phyloP scores from a whole-genome alignment of 78 protist species.

The Emiliania huxleyi region DNA sequence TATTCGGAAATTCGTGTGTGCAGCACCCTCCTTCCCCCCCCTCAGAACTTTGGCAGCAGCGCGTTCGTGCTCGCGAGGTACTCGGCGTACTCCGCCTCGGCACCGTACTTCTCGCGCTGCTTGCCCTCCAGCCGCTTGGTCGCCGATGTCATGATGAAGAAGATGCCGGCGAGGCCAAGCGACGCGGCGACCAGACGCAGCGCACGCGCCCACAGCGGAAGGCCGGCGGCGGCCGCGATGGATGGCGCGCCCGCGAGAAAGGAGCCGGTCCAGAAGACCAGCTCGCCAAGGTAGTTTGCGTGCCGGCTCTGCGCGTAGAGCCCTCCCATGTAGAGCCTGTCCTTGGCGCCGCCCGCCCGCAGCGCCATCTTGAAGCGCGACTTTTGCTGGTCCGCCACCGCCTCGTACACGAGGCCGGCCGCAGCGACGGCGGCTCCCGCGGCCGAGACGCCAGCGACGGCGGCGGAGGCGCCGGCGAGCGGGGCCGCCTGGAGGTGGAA shows the following conservation, averaged over 20 bases:
- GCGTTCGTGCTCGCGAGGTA: too few species aligned
- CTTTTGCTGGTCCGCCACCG: background rate
- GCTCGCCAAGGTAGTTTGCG: background rate
- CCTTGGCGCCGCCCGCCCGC: background rate
- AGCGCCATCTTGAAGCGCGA: background rate
- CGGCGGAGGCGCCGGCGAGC: background rate
- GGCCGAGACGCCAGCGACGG: background rate
- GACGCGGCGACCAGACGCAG: background rate
- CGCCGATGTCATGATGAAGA: background rate
- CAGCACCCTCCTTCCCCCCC: too few species aligned
- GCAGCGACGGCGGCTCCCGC: background rate
- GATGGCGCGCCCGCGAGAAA: background rate
- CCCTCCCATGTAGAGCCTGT: background rate
- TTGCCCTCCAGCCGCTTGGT: background rate
- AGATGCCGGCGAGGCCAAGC: background rate
- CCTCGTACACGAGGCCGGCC: background rate
- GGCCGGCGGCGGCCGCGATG: background rate
- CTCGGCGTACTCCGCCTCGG: too few species aligned
- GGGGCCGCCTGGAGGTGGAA: background rate
- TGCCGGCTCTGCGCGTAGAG: background rate
- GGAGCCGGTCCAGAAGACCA: background rate
- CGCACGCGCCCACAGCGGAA: background rate
- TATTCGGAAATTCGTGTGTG: too few species aligned
- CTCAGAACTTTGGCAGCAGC: too few species aligned
- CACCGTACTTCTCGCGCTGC: background rate